phyloP scores from a whole-genome alignment of 768 basidiomycete genomes.

The Rubroboletus pulcherrimus region DNA sequence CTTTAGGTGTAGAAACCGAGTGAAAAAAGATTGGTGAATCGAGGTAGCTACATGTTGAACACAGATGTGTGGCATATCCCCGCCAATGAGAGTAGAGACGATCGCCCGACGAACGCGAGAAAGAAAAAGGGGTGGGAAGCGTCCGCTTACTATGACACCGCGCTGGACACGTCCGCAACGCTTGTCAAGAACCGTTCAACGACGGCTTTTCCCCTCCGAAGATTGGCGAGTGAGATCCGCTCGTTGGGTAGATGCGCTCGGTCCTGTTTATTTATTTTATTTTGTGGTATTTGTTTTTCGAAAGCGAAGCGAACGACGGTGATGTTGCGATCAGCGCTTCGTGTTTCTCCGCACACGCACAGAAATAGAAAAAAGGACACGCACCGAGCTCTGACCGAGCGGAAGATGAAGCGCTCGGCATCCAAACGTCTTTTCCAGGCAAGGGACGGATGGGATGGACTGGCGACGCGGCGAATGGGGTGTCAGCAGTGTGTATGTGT shows the following conservation, averaged over 20 bases:
- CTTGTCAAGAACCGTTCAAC: slow-evolving; percentile 68
- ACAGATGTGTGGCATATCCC: too few species aligned
- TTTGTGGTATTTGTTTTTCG: neutral
- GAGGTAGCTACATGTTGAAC: too few species aligned
- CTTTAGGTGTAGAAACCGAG: too few species aligned
- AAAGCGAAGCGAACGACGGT: slow-evolving; percentile 19
- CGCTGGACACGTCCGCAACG: slow-evolving; percentile 34
- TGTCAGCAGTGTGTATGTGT: neutral
- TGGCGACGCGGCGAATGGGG: slow-evolving; percentile 23
- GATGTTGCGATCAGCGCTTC: neutral
- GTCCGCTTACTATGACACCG: neutral
- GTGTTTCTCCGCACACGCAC: neutral
- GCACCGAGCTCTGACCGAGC: slow-evolving; percentile 85
- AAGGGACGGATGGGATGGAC: slow-evolving; percentile 94
- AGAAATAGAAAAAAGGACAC: slow-evolving; percentile 18
- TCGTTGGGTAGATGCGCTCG: slow-evolving; percentile 95
- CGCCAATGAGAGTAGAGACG: too few species aligned
- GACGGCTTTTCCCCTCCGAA: slow-evolving; percentile 73
- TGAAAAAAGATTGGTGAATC: too few species aligned
- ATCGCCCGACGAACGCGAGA: too few species aligned
- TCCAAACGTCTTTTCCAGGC: slow-evolving; percentile 85
- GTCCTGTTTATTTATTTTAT: slow-evolving; percentile 40
- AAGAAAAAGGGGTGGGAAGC: neutral
- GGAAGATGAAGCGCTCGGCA: slow-evolving; percentile 92
- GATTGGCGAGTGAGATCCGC: slow-evolving; percentile 79